These are phyloP conservation scores for Geranium incanum DNA, from an alignment of 441 rosid genomes.

Conservation along the genomic window DNA sequence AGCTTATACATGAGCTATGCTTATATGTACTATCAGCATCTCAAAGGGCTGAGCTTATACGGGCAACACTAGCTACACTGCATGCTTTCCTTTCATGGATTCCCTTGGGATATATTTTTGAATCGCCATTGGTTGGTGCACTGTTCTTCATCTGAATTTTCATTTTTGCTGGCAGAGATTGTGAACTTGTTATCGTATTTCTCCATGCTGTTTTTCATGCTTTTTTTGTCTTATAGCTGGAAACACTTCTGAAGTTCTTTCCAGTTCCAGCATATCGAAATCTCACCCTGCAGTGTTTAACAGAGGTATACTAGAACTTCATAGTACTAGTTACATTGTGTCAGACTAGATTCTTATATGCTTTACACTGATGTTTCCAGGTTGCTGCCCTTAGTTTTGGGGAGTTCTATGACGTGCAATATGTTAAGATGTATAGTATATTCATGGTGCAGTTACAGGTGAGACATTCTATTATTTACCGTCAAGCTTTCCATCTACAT, in stretches of 20 bases:
- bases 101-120: conserved; percentile 98
- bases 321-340: neutral
- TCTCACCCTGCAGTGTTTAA: conserved; percentile 93
- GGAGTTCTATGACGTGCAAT: conserved; percentile 76
- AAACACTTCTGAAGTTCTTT: conserved; percentile 86
- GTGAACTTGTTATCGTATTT: neutral
- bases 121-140: conserved; percentile 78
- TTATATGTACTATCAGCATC: conserved; percentile 93
- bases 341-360: neutral
- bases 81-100: conserved; percentile 99
- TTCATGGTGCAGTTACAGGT: conserved; percentile 89
- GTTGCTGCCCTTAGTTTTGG: conserved; percentile 93
- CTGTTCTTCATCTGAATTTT: neutral
- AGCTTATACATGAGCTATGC: conserved; percentile 31
- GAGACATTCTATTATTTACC: conserved; percentile 9
- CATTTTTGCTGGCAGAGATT: conserved; percentile 10
- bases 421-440: conserved; percentile 69
- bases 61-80: conserved; percentile 87
- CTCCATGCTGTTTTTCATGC: neutral
- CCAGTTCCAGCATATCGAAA: conserved; percentile 79
- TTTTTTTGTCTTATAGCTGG: conserved; percentile 50
- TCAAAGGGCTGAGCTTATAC: conserved; percentile 89
- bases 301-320: conserved; percentile 54
- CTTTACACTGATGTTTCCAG: conserved; percentile 29
- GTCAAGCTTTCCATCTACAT: neutral